These are phyloP conservation scores for Saprolegnia parasitica DNA, from an alignment of 352 stramenopile genomes.

Conservation along the genomic window DNA sequence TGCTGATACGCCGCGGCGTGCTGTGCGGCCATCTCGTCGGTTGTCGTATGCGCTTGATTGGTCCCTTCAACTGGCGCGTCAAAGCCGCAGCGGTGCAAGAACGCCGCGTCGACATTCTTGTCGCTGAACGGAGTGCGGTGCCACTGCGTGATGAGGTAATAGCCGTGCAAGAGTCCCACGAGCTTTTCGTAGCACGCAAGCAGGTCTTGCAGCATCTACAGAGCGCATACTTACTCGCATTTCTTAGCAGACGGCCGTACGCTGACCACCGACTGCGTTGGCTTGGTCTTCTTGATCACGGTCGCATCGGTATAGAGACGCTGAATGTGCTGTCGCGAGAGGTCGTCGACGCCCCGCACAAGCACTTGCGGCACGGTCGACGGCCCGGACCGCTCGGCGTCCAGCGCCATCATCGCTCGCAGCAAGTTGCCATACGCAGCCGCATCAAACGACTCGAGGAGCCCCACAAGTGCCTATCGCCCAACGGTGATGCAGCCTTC, in stretches of 20 bases:
- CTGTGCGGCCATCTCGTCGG: conserved; percentile 31
- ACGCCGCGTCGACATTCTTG: conserved; percentile 58
- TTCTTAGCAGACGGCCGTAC: conserved; percentile 11
- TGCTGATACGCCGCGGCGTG: conserved; percentile 57
- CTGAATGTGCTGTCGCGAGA: conserved; percentile 31
- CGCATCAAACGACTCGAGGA: conserved; percentile 64
- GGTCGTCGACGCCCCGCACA: conserved; percentile 68
- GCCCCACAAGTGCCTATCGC: conserved; percentile 59
- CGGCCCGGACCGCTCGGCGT: conserved; percentile 63
- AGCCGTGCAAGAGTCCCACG: conserved; percentile 83
- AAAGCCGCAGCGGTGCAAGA: conserved; percentile 76
- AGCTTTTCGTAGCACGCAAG: conserved; percentile 59
- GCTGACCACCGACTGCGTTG: not conserved
- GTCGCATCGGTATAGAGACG: not conserved
- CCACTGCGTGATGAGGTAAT: conserved; percentile 87
- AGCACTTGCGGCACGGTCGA: conserved; percentile 76
- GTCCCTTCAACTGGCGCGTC: conserved; percentile 67
- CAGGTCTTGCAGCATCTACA: conserved; percentile 55
- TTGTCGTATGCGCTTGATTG: conserved; percentile 32
- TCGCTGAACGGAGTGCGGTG: conserved; percentile 81
- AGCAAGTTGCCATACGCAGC: conserved; percentile 73
- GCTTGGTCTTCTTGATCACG: not conserved
- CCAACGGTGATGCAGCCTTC: not conserved
- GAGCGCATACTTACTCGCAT: too few species aligned
- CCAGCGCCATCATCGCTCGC: conserved; percentile 74